Evolutionary conservation across 2,329 filamentous ascomycete genomes (phyloP).

Genomic region (Aphanocladium album): DNA sequence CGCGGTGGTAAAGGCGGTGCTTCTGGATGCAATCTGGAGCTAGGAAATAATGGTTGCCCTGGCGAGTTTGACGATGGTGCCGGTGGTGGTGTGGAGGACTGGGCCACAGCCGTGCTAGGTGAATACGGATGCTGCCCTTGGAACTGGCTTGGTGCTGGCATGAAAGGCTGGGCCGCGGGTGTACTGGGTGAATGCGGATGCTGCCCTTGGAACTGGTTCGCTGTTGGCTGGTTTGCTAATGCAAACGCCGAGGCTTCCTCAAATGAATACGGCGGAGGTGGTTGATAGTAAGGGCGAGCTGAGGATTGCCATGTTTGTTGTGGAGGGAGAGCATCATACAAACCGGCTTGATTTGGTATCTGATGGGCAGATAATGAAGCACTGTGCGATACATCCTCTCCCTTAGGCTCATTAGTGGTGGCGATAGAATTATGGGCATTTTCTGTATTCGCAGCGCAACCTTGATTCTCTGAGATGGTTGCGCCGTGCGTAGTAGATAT

Average conservation of each 20-base stretch:
- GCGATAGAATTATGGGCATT: not conserved
- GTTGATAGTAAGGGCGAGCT: not conserved
- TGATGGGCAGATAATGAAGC: not conserved
- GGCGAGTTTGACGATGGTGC: not conserved
- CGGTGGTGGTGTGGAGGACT: not conserved
- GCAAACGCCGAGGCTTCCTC: not conserved
- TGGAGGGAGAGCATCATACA: not conserved
- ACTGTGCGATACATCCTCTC: not conserved
- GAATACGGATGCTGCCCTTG: not conserved
- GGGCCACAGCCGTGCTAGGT: not conserved
- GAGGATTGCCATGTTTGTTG: not conserved
- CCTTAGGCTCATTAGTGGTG: not conserved
- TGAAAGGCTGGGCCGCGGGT: not conserved
- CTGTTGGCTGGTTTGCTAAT: not conserved
- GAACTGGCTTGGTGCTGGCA: not conserved
- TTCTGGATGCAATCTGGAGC: not conserved
- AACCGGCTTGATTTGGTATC: not conserved
- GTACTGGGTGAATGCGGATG: not conserved
- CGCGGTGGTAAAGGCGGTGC: constrained; percentile 3
- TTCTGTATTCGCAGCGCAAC: not conserved
- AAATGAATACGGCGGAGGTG: not conserved
- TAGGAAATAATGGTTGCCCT: not conserved
- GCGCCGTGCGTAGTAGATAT: not conserved
- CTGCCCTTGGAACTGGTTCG: not conserved
- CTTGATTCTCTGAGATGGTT: not conserved